Conservation (phyloP, 176 grass and related monocot genomes). For the Coix lacrymajobi region DNA sequence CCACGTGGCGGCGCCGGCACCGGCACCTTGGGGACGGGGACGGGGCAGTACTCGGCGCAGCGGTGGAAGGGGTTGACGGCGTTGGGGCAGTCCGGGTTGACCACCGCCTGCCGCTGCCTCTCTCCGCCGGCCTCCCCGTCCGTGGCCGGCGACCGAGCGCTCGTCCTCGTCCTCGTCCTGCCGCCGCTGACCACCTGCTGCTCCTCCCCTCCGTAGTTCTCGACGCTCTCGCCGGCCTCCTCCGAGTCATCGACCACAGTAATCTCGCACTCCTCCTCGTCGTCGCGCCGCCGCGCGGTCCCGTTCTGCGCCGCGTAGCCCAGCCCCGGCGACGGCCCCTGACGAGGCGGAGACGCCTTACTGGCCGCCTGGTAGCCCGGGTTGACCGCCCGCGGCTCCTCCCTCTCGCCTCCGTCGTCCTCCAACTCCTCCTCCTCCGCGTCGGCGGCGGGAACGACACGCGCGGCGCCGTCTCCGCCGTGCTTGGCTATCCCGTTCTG, state of each 20-base stretch:
- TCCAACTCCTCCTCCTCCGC: neutral
- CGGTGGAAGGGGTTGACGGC: conserved; percentile 55
- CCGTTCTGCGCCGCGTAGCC: conserved; percentile 49
- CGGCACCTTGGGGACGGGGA: conserved; percentile 1
- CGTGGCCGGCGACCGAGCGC: neutral
- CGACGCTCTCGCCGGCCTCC: neutral
- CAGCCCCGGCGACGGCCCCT: neutral
- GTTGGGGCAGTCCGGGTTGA: conserved; percentile 54
- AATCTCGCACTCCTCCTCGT: neutral
- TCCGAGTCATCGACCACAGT: neutral
- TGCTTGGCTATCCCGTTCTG: conserved; percentile 48
- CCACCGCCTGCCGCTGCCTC: conserved; percentile 19
- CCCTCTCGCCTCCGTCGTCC: neutral
- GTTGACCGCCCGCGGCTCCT: conserved; percentile 20
- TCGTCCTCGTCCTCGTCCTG: neutral
- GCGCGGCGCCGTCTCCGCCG: conserved; percentile 21
- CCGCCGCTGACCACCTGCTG: neutral
- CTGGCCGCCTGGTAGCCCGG: conserved; percentile 31
- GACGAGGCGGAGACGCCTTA: conserved; percentile 17
- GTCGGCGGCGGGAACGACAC: neutral
- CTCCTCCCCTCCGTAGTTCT: neutral
- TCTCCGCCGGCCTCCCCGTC: conserved; percentile 5
- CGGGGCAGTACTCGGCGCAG: conserved; percentile 56
- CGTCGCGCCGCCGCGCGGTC: neutral
- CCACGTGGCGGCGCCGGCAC: neutral